These are phyloP conservation scores for Kodamaea neixiangensis DNA, from an alignment of 805 yeast species.

Conservation along the genomic window DNA sequence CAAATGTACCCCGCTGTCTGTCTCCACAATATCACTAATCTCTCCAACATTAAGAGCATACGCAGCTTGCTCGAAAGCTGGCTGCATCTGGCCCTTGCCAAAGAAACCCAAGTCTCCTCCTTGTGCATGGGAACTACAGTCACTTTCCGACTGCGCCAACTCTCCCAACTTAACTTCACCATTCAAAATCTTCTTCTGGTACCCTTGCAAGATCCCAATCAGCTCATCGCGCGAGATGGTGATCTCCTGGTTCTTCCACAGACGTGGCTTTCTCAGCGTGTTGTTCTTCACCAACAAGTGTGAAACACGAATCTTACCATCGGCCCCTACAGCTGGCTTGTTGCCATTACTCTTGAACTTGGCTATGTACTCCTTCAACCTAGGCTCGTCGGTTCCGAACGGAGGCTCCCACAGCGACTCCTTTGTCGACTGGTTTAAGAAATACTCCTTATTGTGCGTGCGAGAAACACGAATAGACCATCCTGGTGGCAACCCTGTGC, in stretches of 20 bases:
- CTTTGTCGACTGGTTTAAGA: conserved; percentile 64
- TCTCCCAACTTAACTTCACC: conserved; percentile 71
- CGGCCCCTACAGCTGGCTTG: conserved; percentile 46
- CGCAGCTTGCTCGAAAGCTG: conserved; percentile 86
- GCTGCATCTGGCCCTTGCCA: conserved; percentile 93
- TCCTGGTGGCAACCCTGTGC: conserved; percentile 79
- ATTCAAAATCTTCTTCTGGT: conserved; percentile 56
- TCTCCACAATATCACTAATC: conserved; percentile 77
- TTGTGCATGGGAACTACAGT: conserved; percentile 81
- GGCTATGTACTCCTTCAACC: conserved; percentile 58
- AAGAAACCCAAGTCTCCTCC: conserved; percentile 93
- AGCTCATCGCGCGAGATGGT: conserved; percentile 86
- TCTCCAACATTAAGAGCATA: conserved; percentile 82
- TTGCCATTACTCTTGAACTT: conserved; percentile 34
- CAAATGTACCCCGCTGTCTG: conserved; percentile 88
- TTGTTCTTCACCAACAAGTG: conserved; percentile 84
- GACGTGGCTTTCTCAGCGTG: conserved; percentile 84
- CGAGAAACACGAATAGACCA: conserved; percentile 83
- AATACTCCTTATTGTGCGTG: conserved; percentile 84
- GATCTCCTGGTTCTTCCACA: conserved; percentile 81
- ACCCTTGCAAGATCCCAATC: conserved; percentile 56
- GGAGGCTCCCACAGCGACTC: conserved; percentile 94
- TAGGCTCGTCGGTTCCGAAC: conserved; percentile 66
- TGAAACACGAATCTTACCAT: conserved; percentile 70
- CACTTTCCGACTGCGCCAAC: conserved; percentile 81